Percentiles rank a stretch among this genome's conserved stretches.
Conservation (phyloP, 2,329 filamentous ascomycete genomes). For the Trichoderma endophyticum region DNA sequence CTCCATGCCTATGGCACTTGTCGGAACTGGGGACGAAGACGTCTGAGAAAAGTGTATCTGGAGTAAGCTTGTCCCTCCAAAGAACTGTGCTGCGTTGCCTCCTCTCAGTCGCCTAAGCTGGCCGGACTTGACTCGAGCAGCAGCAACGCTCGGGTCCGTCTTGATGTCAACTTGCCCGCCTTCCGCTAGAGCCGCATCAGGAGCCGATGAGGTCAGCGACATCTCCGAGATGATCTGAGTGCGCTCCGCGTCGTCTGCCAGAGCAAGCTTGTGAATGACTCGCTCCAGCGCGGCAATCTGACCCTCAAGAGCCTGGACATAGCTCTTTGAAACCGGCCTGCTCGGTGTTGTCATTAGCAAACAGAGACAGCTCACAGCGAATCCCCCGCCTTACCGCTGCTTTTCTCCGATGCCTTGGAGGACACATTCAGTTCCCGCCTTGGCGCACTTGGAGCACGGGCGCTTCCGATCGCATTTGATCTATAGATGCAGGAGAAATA, state of each 20-base stretch:
- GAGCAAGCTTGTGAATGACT: slow-evolving; percentile 43
- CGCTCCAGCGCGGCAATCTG: slow-evolving; percentile 45
- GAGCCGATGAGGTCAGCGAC: slow-evolving; percentile 28
- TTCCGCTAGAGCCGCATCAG: slow-evolving; percentile 20
- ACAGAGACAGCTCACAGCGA: not conserved
- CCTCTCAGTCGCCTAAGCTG: slow-evolving; percentile 40
- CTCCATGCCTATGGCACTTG: slow-evolving; percentile 15
- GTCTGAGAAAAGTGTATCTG: slow-evolving; percentile 36
- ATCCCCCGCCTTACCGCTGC: slow-evolving; percentile 33
- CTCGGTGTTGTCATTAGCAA: not conserved
- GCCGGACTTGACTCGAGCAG: slow-evolving; percentile 33
- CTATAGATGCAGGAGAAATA: slow-evolving; percentile 25
- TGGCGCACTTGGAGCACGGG: slow-evolving; percentile 49
- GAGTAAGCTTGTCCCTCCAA: slow-evolving; percentile 47
- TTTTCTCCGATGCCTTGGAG: slow-evolving; percentile 42
- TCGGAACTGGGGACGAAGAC: slow-evolving; percentile 24
- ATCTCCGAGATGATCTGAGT: slow-evolving; percentile 41
- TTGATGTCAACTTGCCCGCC: slow-evolving; percentile 23
- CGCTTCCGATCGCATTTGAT: slow-evolving; percentile 52
- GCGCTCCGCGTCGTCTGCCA: slow-evolving; percentile 37
- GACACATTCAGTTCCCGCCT: slow-evolving; percentile 40
- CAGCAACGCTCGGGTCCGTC: slow-evolving; percentile 30
- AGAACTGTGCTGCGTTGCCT: slow-evolving; percentile 45
- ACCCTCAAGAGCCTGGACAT: slow-evolving; percentile 47
- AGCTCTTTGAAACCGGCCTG: slow-evolving; percentile 44